Base-by-base conservation (phyloP, 176 grass and related monocot species). In the Carex myosuroides region DNA sequence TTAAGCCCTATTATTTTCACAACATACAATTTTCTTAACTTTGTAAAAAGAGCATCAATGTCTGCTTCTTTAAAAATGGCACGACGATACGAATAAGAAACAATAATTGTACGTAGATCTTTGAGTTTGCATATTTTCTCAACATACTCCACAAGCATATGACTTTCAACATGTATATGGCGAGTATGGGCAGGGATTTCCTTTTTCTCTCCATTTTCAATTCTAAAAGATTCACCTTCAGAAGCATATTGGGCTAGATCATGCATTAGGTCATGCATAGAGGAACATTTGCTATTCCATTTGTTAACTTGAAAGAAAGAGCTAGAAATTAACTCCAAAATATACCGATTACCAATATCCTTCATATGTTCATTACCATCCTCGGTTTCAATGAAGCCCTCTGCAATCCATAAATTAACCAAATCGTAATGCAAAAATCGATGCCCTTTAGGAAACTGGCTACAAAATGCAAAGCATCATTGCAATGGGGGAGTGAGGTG, bases 371-470 rank as follows among this genome's bases (percentile, higher is more conserved):
- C 56, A 9, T 7, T 29, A 4, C 0, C 16, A 50, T 35, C 13
- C 3, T 13, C 29, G 9, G 11, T 65, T 60, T 85, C 84, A 33
- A 88, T 69, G 52, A 90, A 90, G 0, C 59, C 84, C 79, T 91
- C 81, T 6, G 90, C 87, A 37, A 87, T 69, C 90, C 87, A 89
- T 20, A 91, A 13, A 35, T 84, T 50, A 42, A 91, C 17, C 57
- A 90, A 81, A 14, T 54, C 3, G 1, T 61, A 54, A 64, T 62
- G 72, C 0, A 0, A 64, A 89, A 83, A 24, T 0, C 0, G 0
- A 6, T 66, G 0, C 3, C 85, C 32, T 85, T 65, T 71, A 2
- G 57, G 46, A 78, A 85, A 88, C 9, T 82, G 13, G 55, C 81
- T 79, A 0, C 74, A 90, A 14, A 85, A 88, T 44, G 65, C 37